Base-by-base conservation (phyloP, 2,329 filamentous ascomycete species). In the Ophiostoma ulmi region DNA sequence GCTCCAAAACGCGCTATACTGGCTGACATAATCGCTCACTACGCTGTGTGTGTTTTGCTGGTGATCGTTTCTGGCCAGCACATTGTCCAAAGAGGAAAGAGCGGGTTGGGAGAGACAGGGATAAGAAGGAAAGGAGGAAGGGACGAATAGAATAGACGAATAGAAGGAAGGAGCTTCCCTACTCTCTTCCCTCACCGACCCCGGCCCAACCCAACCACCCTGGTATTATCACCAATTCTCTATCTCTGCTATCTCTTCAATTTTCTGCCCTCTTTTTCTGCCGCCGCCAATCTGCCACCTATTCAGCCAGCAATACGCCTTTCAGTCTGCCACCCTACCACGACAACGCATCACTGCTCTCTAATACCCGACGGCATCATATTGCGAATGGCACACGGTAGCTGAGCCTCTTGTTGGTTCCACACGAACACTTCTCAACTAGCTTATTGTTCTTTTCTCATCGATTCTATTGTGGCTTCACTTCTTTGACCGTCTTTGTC, bases 251-350 rank as follows among this genome's bases (percentile, higher is more conserved):
- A 31, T 61, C 58, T 61, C 26, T 61, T 61, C 58, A 11, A 13
- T 63, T 63, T 63, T 63, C 58, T 63, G 58, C 58, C 58, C 58
- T 63, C 58, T 14, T 58, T 58, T 35, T 35, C 26, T 63, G 58
- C 58, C 22, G 58, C 58, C 26, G 22, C 13, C 55, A 58, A 35
- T 35, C 52, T 26, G 52, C 52, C 52, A 13, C 52, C 22, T n/a
- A 11, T 55, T 55, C 52, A 26, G 52, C 52, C 52, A 26, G 6
- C n/a, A 20, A 48, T 58, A 5, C 22, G n/a, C 14, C 52, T n/a
- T 22, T 22, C 48, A 22, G 31, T 31, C 58, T 63, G 26, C 58
- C 58, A 63, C 58, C 58, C 11, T 17, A 63, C 17, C 58, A 36
- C 58, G 58, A 36, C 58, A 36, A 35, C 11, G 26, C 11, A 63